These are phyloP conservation scores for Boletus sp. DNA, from an alignment of 768 basidiomycete species.

Conservation along the genomic window DNA sequence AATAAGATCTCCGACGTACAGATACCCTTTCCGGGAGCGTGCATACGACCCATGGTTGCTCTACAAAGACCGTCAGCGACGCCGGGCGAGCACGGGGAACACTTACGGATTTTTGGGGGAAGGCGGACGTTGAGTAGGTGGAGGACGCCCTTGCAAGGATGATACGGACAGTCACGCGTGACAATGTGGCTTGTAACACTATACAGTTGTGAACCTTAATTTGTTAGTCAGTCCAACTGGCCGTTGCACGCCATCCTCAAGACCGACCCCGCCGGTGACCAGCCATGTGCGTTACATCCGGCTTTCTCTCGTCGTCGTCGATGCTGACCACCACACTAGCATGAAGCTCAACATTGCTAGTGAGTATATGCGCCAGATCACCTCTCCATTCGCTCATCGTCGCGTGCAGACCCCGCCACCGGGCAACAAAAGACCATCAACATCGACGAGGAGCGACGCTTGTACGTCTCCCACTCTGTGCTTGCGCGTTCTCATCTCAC, in stretches of 20 bases:
- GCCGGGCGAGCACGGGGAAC: conserved; percentile 13
- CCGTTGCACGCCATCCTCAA: conserved; percentile 19
- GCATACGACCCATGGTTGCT: conserved; percentile 91
- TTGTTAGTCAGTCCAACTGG: conserved; percentile 26
- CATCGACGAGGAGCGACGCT: conserved; percentile 87
- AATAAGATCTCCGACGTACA: conserved; percentile 52
- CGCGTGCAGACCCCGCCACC: conserved; percentile 81
- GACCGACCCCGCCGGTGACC: conserved; percentile 40
- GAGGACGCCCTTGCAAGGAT: conserved; percentile 30
- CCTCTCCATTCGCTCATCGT: conserved; percentile 11
- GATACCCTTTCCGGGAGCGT: conserved; percentile 99
- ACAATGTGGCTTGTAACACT: conserved; percentile 41
- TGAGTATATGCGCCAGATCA: conserved; percentile 39
- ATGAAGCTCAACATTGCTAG: conserved; percentile 99
- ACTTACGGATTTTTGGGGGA: conserved; percentile 37
- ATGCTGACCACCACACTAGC: conserved; percentile 30
- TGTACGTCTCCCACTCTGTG: conserved; percentile 42
- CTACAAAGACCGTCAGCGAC: conserved; percentile 24
- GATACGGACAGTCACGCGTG: conserved; percentile 27
- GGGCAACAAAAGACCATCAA: conserved; percentile 97
- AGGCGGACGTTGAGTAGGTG: conserved; percentile 12
- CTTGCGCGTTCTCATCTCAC: neutral
- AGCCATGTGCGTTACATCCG: conserved; percentile 25
- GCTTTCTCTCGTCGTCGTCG: neutral
- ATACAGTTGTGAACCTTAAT: conserved; percentile 65